Percentiles rank a stretch among this genome's conserved stretches.
Conservation (phyloP, 225 moss, liverwort and hornwort genomes). For the Polytrichum formosum region DNA sequence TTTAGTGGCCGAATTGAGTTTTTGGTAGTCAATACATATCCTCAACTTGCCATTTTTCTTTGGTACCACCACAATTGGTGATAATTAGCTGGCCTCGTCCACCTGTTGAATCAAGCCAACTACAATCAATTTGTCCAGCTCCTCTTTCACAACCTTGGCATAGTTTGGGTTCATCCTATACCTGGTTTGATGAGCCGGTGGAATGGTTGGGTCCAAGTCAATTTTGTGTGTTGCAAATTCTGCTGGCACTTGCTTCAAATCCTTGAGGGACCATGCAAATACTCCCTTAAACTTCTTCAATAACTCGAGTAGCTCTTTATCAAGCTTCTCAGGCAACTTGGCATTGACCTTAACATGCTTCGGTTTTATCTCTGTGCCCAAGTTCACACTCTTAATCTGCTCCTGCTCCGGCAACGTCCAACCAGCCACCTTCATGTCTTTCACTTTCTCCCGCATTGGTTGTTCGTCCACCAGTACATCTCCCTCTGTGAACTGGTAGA, state of each 20-base stretch:
- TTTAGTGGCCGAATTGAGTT: not conserved
- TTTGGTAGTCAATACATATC: not conserved
- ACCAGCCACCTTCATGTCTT: not conserved
- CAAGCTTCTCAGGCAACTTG: not conserved
- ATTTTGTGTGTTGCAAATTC: not conserved
- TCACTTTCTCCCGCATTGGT: not conserved
- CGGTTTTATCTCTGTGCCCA: not conserved
- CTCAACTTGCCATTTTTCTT: not conserved
- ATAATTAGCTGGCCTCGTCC: not conserved
- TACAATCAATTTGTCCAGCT: not conserved
- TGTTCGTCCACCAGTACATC: not conserved
- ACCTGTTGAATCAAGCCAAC: not conserved
- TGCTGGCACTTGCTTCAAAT: not conserved
- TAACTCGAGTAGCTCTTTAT: not conserved
- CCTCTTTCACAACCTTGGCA: not conserved
- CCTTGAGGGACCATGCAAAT: slow-evolving; percentile 2
- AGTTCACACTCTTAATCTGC: not conserved
- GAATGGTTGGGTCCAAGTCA: not conserved
- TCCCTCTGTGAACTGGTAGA: too few species aligned
- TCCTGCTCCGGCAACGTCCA: not conserved
- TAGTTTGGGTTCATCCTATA: slow-evolving; percentile 5
- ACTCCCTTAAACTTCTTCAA: not conserved
- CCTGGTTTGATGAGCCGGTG: not conserved
- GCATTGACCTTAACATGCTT: not conserved
- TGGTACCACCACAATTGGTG: not conserved